Percentiles rank a stretch among this genome's conserved stretches.
These are phyloP conservation scores for Liquidambar formosana DNA, from an alignment of 164 flowering plant species.

Conservation along the genomic window DNA sequence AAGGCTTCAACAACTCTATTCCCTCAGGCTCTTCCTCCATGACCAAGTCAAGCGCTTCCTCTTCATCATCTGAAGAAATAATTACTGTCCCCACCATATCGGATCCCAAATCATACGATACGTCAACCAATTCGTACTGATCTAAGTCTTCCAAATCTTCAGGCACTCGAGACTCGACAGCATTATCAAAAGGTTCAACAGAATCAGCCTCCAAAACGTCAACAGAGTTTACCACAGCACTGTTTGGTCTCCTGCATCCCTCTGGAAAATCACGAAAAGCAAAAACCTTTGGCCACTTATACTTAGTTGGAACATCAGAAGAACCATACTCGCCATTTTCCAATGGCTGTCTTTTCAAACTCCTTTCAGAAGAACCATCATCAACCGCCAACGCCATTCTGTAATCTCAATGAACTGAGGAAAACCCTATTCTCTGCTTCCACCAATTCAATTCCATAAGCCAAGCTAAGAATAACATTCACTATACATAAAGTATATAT, in stretches of 20 bases:
- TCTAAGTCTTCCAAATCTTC: background rate
- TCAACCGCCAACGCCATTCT: background rate
- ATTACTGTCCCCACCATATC: background rate
- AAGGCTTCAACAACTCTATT: background rate
- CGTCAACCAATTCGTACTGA: background rate
- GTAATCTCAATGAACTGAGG: too few species aligned
- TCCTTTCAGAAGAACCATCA: background rate
- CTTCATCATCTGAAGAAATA: background rate
- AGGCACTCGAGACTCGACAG: too few species aligned
- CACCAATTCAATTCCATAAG: too few species aligned
- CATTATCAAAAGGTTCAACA: too few species aligned
- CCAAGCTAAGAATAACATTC: too few species aligned
- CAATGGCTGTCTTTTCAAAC: background rate
- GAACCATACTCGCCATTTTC: background rate
- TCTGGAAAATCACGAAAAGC: conserved; percentile 13
- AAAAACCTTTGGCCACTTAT: background rate
- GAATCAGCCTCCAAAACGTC: background rate
- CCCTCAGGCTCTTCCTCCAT: background rate
- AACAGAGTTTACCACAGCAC: too few species aligned
- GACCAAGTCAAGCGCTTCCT: background rate
- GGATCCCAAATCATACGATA: background rate
- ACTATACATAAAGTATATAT: too few species aligned
- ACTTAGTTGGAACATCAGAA: background rate
- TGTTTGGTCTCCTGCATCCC: conserved; percentile 1
- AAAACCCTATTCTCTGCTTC: too few species aligned